Conservation (phyloP, 768 basidiomycete species). For the Chalciporus chontae region DNA sequence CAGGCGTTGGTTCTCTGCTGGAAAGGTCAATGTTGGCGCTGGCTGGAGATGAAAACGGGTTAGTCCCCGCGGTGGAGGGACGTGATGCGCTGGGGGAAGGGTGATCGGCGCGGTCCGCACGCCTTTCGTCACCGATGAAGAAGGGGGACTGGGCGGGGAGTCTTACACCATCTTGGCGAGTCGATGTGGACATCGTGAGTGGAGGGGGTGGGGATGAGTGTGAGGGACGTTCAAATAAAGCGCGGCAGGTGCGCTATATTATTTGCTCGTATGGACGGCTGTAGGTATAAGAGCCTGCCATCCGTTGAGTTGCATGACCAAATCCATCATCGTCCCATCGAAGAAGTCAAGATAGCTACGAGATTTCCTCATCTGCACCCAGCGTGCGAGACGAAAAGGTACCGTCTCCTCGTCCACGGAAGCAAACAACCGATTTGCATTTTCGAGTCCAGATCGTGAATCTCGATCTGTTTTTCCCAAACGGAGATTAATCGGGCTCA, state of each 20-base stretch:
- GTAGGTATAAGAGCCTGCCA: too few relatives aligned
- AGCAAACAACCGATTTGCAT: slow-evolving; percentile 20
- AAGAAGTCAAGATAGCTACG: not conserved
- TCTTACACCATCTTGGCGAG: not conserved
- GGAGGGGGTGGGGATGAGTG: not conserved
- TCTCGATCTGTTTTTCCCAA: slow-evolving; percentile 12
- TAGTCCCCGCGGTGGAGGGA: slow-evolving; percentile 29
- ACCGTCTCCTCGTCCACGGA: slow-evolving; percentile 10
- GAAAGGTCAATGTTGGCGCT: slow-evolving; percentile 42
- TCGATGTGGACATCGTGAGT: not conserved
- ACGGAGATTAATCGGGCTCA: slow-evolving; percentile 20
- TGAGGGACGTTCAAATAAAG: not conserved
- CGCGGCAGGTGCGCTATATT: not conserved
- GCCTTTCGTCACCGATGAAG: slow-evolving; percentile 9
- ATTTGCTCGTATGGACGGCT: not conserved
- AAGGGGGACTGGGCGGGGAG: slow-evolving; percentile 2
- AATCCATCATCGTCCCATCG: not conserved
- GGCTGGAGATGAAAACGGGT: slow-evolving; percentile 53
- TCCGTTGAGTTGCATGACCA: not conserved
- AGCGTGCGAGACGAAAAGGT: not conserved
- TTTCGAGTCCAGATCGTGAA: slow-evolving; percentile 17
- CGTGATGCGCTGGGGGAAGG: slow-evolving; percentile 10
- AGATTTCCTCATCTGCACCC: not conserved
- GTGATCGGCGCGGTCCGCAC: slow-evolving; percentile 12
- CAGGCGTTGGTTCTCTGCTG: slow-evolving; percentile 22